Conservation (phyloP, 2,329 filamentous ascomycete species). For the Beauveria bassiana region DNA sequence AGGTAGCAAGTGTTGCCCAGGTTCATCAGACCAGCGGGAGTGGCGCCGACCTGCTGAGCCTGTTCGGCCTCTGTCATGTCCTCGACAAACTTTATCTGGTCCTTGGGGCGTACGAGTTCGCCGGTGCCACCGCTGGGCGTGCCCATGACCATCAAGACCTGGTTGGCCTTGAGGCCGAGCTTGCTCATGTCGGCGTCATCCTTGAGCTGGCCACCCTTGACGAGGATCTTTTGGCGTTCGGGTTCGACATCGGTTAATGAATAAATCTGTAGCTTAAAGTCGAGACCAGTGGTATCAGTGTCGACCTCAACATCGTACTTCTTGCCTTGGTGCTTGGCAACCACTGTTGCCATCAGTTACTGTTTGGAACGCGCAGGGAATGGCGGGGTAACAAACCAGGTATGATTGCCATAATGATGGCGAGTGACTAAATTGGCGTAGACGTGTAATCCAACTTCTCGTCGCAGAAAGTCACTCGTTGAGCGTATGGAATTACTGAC, state of each 20-base stretch:
- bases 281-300: conserved; percentile 73
- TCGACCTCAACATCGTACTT: conserved; percentile 93
- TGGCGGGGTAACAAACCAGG: conserved; percentile 36
- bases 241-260: conserved; percentile 94
- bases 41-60: conserved; percentile 74
- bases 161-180: conserved; percentile 76
- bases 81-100: conserved; percentile 81
- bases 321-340: conserved; percentile 92
- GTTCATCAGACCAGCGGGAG: conserved; percentile 81
- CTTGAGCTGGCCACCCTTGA: conserved; percentile 92
- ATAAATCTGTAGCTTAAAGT: conserved; percentile 92
- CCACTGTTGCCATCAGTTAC: conserved; percentile 45
- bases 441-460: neutral
- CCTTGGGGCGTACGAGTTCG: conserved; percentile 63
- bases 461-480: neutral
- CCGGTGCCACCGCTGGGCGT: conserved; percentile 63
- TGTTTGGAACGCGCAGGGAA: neutral
- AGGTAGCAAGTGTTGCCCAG: conserved; percentile 97
- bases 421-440: conserved; percentile 14
- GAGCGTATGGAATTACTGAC: neutral
- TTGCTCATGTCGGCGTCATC: conserved; percentile 84
- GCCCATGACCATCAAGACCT: conserved; percentile 94
- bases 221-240: conserved; percentile 88
- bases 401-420: conserved; percentile 49
- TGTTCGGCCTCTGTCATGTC: conserved; percentile 96